Conservation (phyloP, 1,139 yeast genomes). For the Pichia sp. region DNA sequence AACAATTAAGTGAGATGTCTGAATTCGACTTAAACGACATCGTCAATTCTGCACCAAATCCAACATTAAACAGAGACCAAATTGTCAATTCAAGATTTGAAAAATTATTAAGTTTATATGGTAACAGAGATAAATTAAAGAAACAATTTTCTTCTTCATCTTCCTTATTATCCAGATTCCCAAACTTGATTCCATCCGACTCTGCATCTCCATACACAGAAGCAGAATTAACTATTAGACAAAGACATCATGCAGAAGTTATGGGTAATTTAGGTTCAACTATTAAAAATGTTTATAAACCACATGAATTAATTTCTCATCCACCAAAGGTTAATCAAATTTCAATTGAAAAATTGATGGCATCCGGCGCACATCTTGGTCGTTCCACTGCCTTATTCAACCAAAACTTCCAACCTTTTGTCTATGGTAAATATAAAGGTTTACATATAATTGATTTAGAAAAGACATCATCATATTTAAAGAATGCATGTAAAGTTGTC, state of each 20-base stretch:
- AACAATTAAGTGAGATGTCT: conserved; percentile 23
- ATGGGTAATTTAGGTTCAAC: conserved; percentile 61
- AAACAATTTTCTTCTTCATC: conserved; percentile 24
- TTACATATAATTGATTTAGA: conserved; percentile 88
- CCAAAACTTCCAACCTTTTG: conserved; percentile 82
- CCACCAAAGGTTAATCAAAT: conserved; percentile 60
- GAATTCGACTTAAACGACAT: conserved; percentile 27
- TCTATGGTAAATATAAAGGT: conserved; percentile 86
- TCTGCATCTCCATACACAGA: conserved; percentile 55
- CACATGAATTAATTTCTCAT: conserved; percentile 60
- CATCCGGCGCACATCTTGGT: conserved; percentile 95
- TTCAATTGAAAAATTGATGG: conserved; percentile 67
- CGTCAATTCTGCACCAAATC: conserved; percentile 25
- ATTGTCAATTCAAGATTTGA: conserved; percentile 26
- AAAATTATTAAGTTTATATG: conserved; percentile 26
- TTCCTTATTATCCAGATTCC: conserved; percentile 32
- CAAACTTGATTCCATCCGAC: conserved; percentile 37
- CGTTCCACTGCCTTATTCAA: conserved; percentile 81
- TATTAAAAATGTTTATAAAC: conserved; percentile 62
- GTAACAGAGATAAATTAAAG: conserved; percentile 24
- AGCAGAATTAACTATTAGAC: conserved; percentile 77
- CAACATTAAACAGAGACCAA: conserved; percentile 30
- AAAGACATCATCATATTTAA: conserved; percentile 70
- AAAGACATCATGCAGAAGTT: conserved; percentile 53
- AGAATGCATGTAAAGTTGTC: conserved; percentile 76